Base-by-base conservation (phyloP, 257 asterid genomes). In the Forsythia suspensa region DNA sequence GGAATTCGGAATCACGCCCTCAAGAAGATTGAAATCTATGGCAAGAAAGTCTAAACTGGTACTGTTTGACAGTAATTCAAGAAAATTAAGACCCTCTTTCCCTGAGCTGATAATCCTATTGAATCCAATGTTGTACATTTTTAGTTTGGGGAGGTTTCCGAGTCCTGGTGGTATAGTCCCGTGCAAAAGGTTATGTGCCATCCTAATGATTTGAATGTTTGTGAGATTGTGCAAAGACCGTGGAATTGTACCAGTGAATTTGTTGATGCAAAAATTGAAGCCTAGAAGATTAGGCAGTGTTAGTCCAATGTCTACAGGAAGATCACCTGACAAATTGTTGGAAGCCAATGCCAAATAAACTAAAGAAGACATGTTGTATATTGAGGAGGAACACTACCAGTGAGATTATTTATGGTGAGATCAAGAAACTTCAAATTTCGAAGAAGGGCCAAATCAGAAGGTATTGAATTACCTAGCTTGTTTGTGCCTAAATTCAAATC, bases 111-210 rank as follows among this genome's bases (percentile, higher is more conserved):
- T 86, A n/a, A 91, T 88, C 38, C 7, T 74, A 15, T 90, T 92
- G 76, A 29, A 77, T n/a, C 90, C 94, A 71, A 90, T 90, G 70
- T 85, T 87, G 12, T 88, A 89, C 85, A 85, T 76, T 52, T 79
- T 85, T 8, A 92, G 81, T 39, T 86, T 80, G 0, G 84, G 85
- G 63, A 90, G 91, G 77, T 90, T 89, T 46, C 86, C 94, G 3
- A 90, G 84, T 16, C 94, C 94, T 0, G 90, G 91, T 2, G 97
- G 97, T 36, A 92, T 76, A 24, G 57, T 81, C 37, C 96, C 97
- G 7, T 90, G 91, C 38, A 88, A 76, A 40, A 51, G 87, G 77
- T 91, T 91, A 51, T 76, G 76, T 0, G 89, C 91, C 84, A 90
- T 75, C 7, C 91, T 89, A 59, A 91, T 87, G 75, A 80, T 72